Conservation (phyloP, 2,329 filamentous ascomycete genomes). For the Fusarium nematophilum region DNA sequence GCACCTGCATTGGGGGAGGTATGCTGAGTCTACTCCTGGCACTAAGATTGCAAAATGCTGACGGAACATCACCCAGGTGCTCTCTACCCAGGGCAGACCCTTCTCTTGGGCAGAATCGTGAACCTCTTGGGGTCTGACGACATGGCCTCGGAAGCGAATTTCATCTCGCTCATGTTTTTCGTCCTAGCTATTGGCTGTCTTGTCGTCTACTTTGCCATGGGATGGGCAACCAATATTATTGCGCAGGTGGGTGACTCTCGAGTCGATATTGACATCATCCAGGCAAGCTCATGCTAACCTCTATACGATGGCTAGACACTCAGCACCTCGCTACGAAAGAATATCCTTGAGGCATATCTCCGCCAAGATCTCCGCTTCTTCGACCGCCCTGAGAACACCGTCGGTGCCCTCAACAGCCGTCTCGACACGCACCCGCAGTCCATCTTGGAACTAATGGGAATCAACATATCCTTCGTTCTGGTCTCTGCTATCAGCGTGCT, state of each 20-base stretch:
- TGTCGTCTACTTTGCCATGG: conserved; percentile 54
- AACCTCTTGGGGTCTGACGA: conserved; percentile 46
- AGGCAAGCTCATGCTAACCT: no score
- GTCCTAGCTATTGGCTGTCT: conserved; percentile 57
- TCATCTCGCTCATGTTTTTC: conserved; percentile 65
- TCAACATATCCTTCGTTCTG: conserved; percentile 51
- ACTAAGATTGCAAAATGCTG: no score
- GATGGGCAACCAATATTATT: conserved; percentile 46
- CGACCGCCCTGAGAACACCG: conserved; percentile 52
- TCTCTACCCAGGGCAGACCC: conserved; percentile 53
- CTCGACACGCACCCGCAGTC: conserved; percentile 51
- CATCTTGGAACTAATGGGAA: conserved; percentile 54
- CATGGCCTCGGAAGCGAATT: conserved; percentile 55
- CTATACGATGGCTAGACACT: conserved; percentile 19
- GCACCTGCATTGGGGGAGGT: no score
- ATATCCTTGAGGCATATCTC: conserved; percentile 43
- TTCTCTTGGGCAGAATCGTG: conserved; percentile 53
- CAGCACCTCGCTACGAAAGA: conserved; percentile 45
- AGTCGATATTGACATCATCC: no score
- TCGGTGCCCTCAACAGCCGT: conserved; percentile 48
- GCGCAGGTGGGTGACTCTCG: no score
- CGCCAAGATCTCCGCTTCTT: conserved; percentile 55
- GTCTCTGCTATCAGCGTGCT: conserved; percentile 50
- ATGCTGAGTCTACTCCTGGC: no score
- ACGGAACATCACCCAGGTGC: not conserved